Base-by-base conservation (phyloP, 345 rosid genomes). In the Ricinus communis region DNA sequence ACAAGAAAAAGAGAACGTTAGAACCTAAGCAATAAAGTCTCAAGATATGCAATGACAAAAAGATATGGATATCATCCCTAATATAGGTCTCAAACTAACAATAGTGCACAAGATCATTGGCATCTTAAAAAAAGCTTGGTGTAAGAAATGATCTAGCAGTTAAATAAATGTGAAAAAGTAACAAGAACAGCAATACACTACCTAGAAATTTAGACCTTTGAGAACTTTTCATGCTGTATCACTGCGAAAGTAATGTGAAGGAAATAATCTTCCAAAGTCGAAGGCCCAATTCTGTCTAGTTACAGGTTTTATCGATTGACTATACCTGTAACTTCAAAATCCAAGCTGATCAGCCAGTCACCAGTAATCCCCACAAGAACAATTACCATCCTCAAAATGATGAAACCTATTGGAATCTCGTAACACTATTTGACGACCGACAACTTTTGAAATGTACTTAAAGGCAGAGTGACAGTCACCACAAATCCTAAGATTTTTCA, bases 341-440 rank as follows among this genome's bases (percentile, higher is more conserved):
- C 61, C 47, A 38, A 41, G 52, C 40, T 55, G 68, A 36, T 27
- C 21, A 43, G 54, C 31, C 56, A 62, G 70, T 81, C 71, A 93
- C 96, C 98, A 93, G 83, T 89, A 93, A 79, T 91, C 97, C 58
- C 76, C 80, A 69, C 98, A 91, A 0, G 96, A 89, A 77, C 98
- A 91, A 46, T 72, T 79, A 21, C 98, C 97, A 22, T 84, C 85
- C 62, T 78, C 72, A 63, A 93, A 93, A 77, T 93, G 97, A 87
- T 93, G 98, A 82, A 93, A 93, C 79, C 98, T 83, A 82, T 82
- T 88, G 0, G 96, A 89, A 72, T 93, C 98, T 75, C 98, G 80
- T 21, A 93, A 36, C 27, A 91, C 84, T 64, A 93, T 90, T 74
- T 40, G 70, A 68, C 94, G 81, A 22, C 81, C 81, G 40, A 79